Percentiles rank a stretch among this genome's conserved stretches.
Conservation (phyloP, 768 basidiomycete species). For the Kwoniella sp. region DNA sequence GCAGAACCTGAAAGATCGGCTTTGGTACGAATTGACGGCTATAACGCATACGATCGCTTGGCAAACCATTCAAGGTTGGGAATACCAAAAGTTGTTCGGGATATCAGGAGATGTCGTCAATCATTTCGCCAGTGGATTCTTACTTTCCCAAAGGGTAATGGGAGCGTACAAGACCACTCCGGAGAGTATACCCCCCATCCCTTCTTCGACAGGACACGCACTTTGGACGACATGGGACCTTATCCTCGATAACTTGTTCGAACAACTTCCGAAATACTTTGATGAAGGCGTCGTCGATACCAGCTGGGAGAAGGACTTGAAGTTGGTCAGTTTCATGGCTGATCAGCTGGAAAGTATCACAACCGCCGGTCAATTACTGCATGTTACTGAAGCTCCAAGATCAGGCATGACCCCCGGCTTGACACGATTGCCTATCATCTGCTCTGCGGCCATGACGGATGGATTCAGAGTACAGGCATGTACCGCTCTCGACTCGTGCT, state of each 20-base stretch:
- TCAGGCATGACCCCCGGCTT: slow-evolving; percentile 7
- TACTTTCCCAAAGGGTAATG: slow-evolving; percentile 45
- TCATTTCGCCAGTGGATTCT: slow-evolving; percentile 37
- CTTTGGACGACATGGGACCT: slow-evolving; percentile 51
- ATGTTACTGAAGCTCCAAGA: neutral
- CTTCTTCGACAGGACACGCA: slow-evolving; percentile 32
- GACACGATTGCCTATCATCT: slow-evolving; percentile 45
- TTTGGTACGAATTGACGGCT: slow-evolving; percentile 37
- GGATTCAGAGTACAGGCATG: slow-evolving; percentile 30
- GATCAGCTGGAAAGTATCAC: slow-evolving; percentile 46
- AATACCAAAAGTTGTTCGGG: slow-evolving; percentile 42
- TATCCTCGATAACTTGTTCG: slow-evolving; percentile 49
- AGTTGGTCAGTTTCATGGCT: slow-evolving; percentile 46
- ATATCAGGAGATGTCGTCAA: slow-evolving; percentile 38
- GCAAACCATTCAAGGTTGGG: slow-evolving; percentile 32
- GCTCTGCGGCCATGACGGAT: slow-evolving; percentile 29
- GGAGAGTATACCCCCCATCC: slow-evolving; percentile 43
- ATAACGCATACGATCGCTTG: slow-evolving; percentile 49
- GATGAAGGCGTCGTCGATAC: slow-evolving; percentile 22
- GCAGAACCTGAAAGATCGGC: slow-evolving; percentile 26
- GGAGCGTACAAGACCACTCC: slow-evolving; percentile 37
- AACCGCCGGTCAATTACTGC: slow-evolving; percentile 6
- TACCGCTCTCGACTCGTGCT: slow-evolving; percentile 34
- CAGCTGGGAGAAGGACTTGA: slow-evolving; percentile 34
- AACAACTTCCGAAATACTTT: slow-evolving; percentile 43